These are phyloP conservation scores for Hypomyces rosellus DNA, from an alignment of 2,329 filamentous ascomycete species.

Conservation along the genomic window DNA sequence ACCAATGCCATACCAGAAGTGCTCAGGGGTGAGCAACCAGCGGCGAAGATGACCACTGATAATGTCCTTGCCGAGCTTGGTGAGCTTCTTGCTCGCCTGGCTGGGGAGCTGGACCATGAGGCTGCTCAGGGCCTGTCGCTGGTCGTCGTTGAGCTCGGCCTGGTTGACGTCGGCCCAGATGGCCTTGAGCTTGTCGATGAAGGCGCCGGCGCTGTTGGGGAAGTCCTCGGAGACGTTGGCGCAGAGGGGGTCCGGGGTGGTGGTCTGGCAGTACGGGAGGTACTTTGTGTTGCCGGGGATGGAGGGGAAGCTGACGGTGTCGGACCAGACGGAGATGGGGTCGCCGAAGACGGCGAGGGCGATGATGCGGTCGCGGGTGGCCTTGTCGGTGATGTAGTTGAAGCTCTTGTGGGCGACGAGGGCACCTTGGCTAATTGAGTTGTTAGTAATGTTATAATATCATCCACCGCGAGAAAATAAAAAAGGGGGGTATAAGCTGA, in stretches of 20 bases:
- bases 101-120: conserved; percentile 1
- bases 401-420: conserved; percentile 10
- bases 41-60: not conserved
- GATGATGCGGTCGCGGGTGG: conserved; percentile 1
- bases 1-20: too few relatives aligned
- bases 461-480: too few relatives aligned
- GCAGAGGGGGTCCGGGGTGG: too few relatives aligned
- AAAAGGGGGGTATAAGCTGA: too few relatives aligned
- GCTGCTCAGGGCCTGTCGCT: conserved; percentile 1
- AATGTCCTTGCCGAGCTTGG: conserved; percentile 9
- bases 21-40: too few relatives aligned
- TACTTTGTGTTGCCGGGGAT: conserved; percentile 4
- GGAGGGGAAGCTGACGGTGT: conserved; percentile 6
- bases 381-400: not conserved
- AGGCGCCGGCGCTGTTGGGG: conserved; percentile 1
- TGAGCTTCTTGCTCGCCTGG: conserved; percentile 8
- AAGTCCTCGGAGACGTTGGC: conserved; percentile 2
- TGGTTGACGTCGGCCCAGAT: conserved; percentile 8
- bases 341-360: conserved; percentile 9
- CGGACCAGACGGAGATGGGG: conserved; percentile 6
- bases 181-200: conserved; percentile 8
- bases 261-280: conserved; percentile 3
- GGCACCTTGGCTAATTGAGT: conserved; percentile 7
- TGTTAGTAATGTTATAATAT: too few relatives aligned
- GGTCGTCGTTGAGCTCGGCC: conserved; percentile 4